A percentile compares a stretch with the other conserved stretches of the same genome.
Evolutionary conservation across 257 asterid species (phyloP).

Genomic region (Eustoma russellianum): DNA sequence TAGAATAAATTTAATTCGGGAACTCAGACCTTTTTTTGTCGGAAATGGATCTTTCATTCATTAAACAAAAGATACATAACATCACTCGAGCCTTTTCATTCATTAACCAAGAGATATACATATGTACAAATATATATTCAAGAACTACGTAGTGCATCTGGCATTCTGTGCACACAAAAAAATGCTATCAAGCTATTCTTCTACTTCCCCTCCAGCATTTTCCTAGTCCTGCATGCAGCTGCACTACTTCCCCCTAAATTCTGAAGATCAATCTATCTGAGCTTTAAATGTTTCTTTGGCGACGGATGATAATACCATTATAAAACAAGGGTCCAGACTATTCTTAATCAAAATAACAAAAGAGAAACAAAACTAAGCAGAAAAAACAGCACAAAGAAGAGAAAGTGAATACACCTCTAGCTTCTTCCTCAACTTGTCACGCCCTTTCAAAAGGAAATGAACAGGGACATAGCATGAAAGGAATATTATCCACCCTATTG

Average conservation of each 20-base stretch:
- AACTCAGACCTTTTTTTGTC: too few species aligned
- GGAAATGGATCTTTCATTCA: too few species aligned
- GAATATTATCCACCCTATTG: constrained; percentile 89
- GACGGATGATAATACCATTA: neutral
- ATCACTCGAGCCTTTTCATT: too few species aligned
- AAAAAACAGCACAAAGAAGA: neutral
- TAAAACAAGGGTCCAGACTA: neutral
- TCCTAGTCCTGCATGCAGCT: too few species aligned
- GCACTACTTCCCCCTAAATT: too few species aligned
- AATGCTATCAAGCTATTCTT: too few species aligned
- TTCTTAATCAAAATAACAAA: neutral
- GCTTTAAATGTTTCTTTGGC: too few species aligned
- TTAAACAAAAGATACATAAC: neutral
- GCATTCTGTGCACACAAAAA: too few species aligned
- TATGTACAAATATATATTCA: neutral
- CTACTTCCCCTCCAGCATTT: too few species aligned
- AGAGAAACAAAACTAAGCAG: neutral
- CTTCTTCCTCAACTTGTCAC: constrained; percentile 69
- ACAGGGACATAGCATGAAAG: constrained; percentile 94
- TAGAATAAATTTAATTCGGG: too few species aligned
- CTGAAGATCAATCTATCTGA: too few species aligned
- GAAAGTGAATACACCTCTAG: constrained; percentile 59
- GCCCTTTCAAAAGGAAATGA: constrained; percentile 79
- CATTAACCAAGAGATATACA: neutral
- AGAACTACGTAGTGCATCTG: too few species aligned